Evolutionary conservation across 2,329 filamentous ascomycete species (phyloP).

Genomic region (Lasiodiplodia theobromae): DNA sequence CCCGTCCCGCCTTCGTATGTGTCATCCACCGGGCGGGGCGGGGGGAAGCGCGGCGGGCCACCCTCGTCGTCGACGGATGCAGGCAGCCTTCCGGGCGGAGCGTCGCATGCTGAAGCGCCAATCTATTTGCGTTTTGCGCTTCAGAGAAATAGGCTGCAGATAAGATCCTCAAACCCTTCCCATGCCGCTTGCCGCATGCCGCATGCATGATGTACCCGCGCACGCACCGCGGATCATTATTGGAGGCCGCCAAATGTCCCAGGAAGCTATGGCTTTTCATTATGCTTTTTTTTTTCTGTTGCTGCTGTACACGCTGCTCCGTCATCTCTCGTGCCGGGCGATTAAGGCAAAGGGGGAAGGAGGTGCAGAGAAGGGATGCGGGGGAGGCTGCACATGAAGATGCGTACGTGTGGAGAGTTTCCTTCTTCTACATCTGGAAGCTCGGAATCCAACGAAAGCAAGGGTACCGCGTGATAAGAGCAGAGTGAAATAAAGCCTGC

Average conservation of each 20-base stretch:
- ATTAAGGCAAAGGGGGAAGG: slow-evolving; percentile 2
- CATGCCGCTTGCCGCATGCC: slow-evolving; percentile 13
- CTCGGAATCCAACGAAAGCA: slow-evolving; percentile 8
- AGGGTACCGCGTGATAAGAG: slow-evolving; percentile 14
- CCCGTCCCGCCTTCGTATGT: slow-evolving; percentile 8
- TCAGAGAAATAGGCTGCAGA: slow-evolving; percentile 10
- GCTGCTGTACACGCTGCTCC: slow-evolving; percentile 22
- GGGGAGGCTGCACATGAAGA: neutral
- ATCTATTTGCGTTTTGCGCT: slow-evolving; percentile 18
- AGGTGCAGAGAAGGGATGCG: neutral
- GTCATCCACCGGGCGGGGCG: slow-evolving; percentile 7
- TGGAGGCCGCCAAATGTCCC: slow-evolving; percentile 15
- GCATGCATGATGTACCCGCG: slow-evolving; percentile 21
- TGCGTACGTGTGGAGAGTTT: neutral
- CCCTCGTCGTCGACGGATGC: neutral
- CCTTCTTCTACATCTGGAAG: slow-evolving; percentile 26
- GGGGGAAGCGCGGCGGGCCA: neutral
- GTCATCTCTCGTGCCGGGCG: neutral
- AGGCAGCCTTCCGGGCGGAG: slow-evolving; percentile 8
- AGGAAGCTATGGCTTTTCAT: slow-evolving; percentile 16
- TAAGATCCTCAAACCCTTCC: slow-evolving; percentile 9
- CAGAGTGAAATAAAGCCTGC: slow-evolving; percentile 26
- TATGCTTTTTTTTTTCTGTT: slow-evolving; percentile 1
- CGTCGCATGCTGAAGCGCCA: neutral
- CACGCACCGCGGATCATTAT: slow-evolving; percentile 20